These are phyloP conservation scores for Neonectria neomacrospora DNA, from an alignment of 2,329 filamentous ascomycete genomes.

Conservation along the genomic window DNA sequence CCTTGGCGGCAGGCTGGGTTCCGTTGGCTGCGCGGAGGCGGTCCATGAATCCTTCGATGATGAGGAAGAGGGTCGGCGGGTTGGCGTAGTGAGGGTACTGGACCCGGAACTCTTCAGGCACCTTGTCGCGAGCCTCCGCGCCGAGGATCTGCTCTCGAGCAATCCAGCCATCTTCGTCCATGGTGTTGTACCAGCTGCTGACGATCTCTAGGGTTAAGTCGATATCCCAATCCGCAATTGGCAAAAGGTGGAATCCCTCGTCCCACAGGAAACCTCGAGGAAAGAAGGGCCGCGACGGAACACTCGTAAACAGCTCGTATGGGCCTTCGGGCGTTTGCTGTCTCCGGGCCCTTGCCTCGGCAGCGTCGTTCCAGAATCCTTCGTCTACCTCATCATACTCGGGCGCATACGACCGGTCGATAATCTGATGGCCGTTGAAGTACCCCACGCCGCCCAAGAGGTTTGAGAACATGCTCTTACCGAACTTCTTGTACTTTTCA, in stretches of 20 bases:
- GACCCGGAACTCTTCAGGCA: constrained; percentile 90
- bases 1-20: constrained; percentile 55
- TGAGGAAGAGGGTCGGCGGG: constrained; percentile 92
- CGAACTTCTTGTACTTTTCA: constrained; percentile 80
- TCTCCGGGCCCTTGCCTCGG: constrained; percentile 77
- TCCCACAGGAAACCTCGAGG: constrained; percentile 98
- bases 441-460: constrained; percentile 94
- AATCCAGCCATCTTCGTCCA: constrained; percentile 98
- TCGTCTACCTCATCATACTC: constrained; percentile 97
- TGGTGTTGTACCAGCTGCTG: constrained; percentile 94
- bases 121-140: constrained; percentile 90
- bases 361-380: constrained; percentile 93
- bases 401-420: constrained; percentile 89
- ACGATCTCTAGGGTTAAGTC: constrained; percentile 89
- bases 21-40: constrained; percentile 72
- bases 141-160: constrained; percentile 95
- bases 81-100: constrained; percentile 99
- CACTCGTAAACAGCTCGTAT: constrained; percentile 88
- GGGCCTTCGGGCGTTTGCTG: constrained; percentile 80
- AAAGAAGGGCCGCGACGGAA: constrained; percentile 95
- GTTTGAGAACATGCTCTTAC: constrained; percentile 92
- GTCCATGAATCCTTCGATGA: constrained; percentile 85
- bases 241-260: constrained; percentile 94
- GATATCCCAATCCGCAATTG: constrained; percentile 92
- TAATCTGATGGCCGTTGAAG: constrained; percentile 88